These are phyloP conservation scores for Phaeosphaeriaceae sp. DNA, from an alignment of 2,329 filamentous ascomycete genomes.

Conservation along the genomic window DNA sequence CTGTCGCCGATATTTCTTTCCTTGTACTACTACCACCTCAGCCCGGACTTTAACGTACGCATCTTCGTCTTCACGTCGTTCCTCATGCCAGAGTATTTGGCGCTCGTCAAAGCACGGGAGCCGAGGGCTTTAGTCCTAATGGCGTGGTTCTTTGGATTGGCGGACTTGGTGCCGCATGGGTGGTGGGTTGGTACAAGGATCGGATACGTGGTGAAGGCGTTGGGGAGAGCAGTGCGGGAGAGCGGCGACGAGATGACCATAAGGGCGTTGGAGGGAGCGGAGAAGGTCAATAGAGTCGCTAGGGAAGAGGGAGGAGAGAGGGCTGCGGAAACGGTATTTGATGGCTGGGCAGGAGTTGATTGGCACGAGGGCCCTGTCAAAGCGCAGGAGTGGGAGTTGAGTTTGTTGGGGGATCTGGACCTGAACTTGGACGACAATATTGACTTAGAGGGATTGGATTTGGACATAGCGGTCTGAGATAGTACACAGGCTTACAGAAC, in stretches of 20 bases:
- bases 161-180: conserved; percentile 29
- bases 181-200: conserved; percentile 31
- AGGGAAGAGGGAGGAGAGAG: conserved; percentile 21
- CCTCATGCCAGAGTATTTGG: conserved; percentile 36
- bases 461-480: neutral
- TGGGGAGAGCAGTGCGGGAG: conserved; percentile 25
- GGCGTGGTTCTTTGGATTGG: conserved; percentile 40
- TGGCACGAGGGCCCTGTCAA: conserved; percentile 34
- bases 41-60: conserved; percentile 38
- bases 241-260: conserved; percentile 15
- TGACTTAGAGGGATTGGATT: neutral
- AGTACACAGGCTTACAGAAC: neutral
- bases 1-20: conserved; percentile 43
- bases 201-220: conserved; percentile 23
- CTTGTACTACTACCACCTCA: conserved; percentile 40
- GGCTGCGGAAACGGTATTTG: conserved; percentile 35
- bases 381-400: conserved; percentile 28
- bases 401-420: conserved; percentile 12
- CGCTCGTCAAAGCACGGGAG: conserved; percentile 28
- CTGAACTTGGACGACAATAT: conserved; percentile 1
- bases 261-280: conserved; percentile 28
- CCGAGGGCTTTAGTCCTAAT: conserved; percentile 35
- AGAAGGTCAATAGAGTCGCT: conserved; percentile 20
- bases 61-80: conserved; percentile 39
- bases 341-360: conserved; percentile 31